Evolutionary conservation across 1,284 basidiomycete genomes (phyloP).

Genomic region (Leccinum fuscescens): DNA sequence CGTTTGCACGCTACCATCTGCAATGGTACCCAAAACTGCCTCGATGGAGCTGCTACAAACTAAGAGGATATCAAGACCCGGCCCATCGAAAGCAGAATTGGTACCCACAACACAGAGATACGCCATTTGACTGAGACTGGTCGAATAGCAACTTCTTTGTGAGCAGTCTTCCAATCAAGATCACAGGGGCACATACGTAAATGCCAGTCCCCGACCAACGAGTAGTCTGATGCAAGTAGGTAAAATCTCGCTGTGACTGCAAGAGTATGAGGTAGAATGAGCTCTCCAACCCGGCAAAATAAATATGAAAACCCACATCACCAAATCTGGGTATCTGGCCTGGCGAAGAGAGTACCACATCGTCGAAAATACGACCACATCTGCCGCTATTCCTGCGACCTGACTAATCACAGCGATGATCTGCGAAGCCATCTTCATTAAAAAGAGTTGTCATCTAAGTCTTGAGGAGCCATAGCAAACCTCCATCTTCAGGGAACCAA

Average conservation of each 20-base stretch:
- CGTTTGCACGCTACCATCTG: slow-evolving; percentile 38
- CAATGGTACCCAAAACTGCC: slow-evolving; percentile 36
- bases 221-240: slow-evolving; percentile 14
- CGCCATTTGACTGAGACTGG: slow-evolving; percentile 27
- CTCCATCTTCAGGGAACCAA: slow-evolving; percentile 22
- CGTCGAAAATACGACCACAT: slow-evolving; percentile 28
- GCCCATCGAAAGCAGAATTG: neutral
- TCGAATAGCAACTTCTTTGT: neutral
- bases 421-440: slow-evolving; percentile 8
- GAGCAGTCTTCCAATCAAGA: neutral
- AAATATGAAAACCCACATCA: slow-evolving; percentile 23
- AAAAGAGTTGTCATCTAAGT: neutral
- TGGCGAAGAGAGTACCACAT: slow-evolving; percentile 32
- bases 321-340: slow-evolving; percentile 29
- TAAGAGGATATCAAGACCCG: slow-evolving; percentile 10
- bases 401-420: slow-evolving; percentile 23
- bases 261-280: neutral
- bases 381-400: slow-evolving; percentile 18
- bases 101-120: slow-evolving; percentile 28
- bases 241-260: slow-evolving; percentile 20
- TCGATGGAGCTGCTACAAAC: slow-evolving; percentile 35
- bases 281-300: neutral
- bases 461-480: slow-evolving; percentile 12
- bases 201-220: slow-evolving; percentile 34
- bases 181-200: slow-evolving; percentile 25